Evolutionary conservation across 2,329 filamentous ascomycete genomes (phyloP), one percentile per base, ranked within the genome.

Genomic region (Xylariaceae sp.): DNA sequence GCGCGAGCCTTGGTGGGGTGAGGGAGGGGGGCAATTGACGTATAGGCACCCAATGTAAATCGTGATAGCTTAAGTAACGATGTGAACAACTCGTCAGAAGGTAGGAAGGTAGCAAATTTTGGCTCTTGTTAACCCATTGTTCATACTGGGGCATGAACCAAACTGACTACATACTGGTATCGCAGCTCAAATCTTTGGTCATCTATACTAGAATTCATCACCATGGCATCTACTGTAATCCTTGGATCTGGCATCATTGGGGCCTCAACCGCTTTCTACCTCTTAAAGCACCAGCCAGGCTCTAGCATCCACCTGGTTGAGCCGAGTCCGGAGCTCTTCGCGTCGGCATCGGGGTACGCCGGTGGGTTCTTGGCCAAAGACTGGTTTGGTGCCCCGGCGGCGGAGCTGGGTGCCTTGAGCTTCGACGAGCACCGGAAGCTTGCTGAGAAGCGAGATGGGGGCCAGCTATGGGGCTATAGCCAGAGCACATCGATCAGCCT

Each of bases 351-450:
- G 2, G 85, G 87, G 1, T 81, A 78, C 50, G 84, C 85, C 0
- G 87, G 75, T 15, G 86, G 87, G 0, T 91, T 90, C 55, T 57
- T 90, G 8, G 85, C 85, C 0, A 72, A 70, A 26, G 83, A 90
- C 60, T 90, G 85, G 85, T 87, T 86, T 53, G 69, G 71, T 0
- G 67, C 77, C 0, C 67, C 72, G 1, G 65, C 79, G 4, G 69
- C 76, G 0, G 66, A 72, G 0, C 69, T 90, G 1, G 86, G 79
- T 7, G 72, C 71, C 1, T 68, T 90, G 11, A 87, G 82, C 31
- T 91, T 86, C 56, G 72, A 73, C 4, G 72, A 89, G 39, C 87
- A 91, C 62, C 69, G 70, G 47, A 64, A 74, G 33, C 72, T 90
- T 11, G 83, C 86, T 0, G 71, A 74, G 22, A 57, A 74, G 37